Evolutionary conservation across 164 flowering plant species (phyloP), one percentile per base, ranked within the genome.

Genomic region (Santalum album): DNA sequence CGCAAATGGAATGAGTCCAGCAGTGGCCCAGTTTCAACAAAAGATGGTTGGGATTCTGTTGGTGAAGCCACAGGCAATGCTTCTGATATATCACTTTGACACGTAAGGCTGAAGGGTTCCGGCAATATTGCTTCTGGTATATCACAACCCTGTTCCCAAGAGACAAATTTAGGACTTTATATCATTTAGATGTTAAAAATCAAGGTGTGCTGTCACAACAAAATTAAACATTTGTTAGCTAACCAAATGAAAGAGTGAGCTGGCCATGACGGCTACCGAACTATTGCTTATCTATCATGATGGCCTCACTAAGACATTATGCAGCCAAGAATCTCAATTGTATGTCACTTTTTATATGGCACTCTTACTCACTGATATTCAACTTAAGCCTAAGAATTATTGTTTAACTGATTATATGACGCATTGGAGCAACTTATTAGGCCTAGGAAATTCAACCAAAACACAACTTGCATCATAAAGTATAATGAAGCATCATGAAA

Each of bases 61-160:
- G 62, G 38, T 48, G 71, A 65, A 57, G 58, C 63, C 23, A 17
- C 16, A 38, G 58, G 55, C 27, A 61, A 55, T 18, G 49, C 32
- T 36, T 62, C 59, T 40, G 49, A 51, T 27, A 39, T 17, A 19
- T 26, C 34, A 12, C 20, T n/a, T 25, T 48, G 49, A 56, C 58
- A 58, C 56, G 29, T 49, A 57, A 68, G 60, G 67, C 56, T 66
- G 58, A 66, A 66, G 17, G 75, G 82, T 51, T 66, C 75, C 16
- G 84, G 95, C 46, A 84, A 63, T 17, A 17, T 40, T 7, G 65
- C 45, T 18, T 42, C 45, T 18, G 45, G 45, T 6, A 42, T 11
- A 48, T 76, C 79, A 46, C 29, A 50, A 23, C 26, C 81, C 86
- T 73, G 73, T 20, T 42, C 19, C 15, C 53, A 51, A 65, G 14